These are phyloP conservation scores for Trichoderma koningiopsis DNA, from an alignment of 2,329 filamentous ascomycete species.

Conservation along the genomic window DNA sequence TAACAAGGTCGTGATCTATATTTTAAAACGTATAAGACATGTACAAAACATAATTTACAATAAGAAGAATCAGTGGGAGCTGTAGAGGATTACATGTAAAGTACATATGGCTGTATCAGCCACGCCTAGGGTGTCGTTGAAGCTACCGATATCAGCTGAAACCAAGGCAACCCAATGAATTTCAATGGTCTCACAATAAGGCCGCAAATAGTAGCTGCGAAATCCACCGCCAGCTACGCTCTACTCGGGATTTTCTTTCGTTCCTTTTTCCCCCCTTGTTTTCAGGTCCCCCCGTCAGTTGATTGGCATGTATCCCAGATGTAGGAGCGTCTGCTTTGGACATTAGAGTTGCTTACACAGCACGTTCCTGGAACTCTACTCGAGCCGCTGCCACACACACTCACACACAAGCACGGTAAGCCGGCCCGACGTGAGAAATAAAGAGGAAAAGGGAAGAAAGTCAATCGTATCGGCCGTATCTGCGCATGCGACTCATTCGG, in stretches of 20 bases:
- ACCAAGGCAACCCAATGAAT: slow-evolving; percentile 19
- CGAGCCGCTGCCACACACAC: not conserved
- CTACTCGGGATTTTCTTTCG: not conserved
- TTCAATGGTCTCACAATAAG: slow-evolving; percentile 9
- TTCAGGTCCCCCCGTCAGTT: not conserved
- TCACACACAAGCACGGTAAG: not conserved
- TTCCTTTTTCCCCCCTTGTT: not conserved
- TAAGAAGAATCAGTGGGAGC: too few relatives aligned
- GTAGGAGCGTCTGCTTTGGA: not conserved
- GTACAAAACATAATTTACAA: too few relatives aligned
- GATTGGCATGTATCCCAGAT: not conserved
- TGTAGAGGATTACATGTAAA: too few relatives aligned
- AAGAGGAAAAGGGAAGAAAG: not conserved
- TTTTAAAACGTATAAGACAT: too few relatives aligned
- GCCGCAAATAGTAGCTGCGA: slow-evolving; percentile 7
- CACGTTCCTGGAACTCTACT: not conserved
- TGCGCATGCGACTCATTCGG: not conserved
- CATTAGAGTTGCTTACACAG: not conserved
- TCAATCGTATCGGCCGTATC: not conserved
- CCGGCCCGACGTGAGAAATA: not conserved
- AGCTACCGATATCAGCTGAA: not conserved
- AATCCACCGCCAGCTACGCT: not conserved
- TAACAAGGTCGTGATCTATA: too few relatives aligned
- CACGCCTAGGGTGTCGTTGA: not conserved
- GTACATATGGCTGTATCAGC: too few relatives aligned